Percentiles rank a stretch among this genome's conserved stretches.
These are phyloP conservation scores for Ganoderma lingzhi DNA, from an alignment of 1,284 basidiomycete genomes.

Conservation along the genomic window DNA sequence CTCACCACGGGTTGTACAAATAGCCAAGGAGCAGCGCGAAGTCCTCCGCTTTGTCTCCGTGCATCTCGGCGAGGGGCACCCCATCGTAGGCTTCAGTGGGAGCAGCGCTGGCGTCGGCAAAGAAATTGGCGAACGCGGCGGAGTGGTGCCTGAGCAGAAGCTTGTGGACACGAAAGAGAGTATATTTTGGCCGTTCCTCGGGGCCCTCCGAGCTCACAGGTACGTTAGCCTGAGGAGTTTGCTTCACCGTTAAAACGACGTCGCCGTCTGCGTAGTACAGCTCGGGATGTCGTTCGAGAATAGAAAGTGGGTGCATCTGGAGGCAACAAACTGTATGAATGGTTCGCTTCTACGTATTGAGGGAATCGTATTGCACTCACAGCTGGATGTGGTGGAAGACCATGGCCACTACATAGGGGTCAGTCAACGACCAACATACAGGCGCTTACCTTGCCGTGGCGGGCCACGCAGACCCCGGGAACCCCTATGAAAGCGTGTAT, in stretches of 20 bases:
- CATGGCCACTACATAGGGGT: too few species aligned
- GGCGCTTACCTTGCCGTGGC: too few species aligned
- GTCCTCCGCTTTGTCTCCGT: background rate
- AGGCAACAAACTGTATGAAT: too few species aligned
- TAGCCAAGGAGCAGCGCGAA: background rate
- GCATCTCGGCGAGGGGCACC: background rate
- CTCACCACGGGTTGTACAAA: background rate
- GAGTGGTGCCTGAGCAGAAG: background rate
- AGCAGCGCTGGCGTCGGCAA: background rate
- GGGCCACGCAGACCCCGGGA: background rate
- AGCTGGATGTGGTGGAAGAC: too few species aligned
- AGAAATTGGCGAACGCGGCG: background rate
- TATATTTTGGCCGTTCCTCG: background rate
- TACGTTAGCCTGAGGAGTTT: background rate
- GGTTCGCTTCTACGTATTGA: too few species aligned
- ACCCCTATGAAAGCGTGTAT: background rate
- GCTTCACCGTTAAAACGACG: background rate
- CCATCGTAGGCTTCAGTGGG: background rate
- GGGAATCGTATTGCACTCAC: too few species aligned
- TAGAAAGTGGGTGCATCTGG: background rate
- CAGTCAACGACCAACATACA: too few species aligned
- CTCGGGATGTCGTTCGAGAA: background rate
- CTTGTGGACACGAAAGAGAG: background rate
- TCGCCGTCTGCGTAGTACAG: background rate
- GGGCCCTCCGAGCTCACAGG: background rate